Evolutionary conservation across 352 stramenopile genomes (phyloP).

Genomic region (Lagenidium sp.): DNA sequence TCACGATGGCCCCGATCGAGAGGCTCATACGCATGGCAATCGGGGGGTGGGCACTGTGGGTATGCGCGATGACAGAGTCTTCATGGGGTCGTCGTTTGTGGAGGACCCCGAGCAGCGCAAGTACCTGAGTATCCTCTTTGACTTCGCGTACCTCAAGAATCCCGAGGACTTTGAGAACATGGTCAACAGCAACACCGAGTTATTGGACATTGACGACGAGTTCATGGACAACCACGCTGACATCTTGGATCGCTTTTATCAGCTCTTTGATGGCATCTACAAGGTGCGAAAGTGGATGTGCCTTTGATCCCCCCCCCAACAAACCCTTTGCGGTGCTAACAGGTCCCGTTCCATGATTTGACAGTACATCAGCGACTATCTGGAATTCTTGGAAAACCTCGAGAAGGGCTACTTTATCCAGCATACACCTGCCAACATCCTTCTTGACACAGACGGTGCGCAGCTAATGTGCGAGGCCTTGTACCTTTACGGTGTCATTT

Average conservation of each 20-base stretch:
- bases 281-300: constrained; percentile 8
- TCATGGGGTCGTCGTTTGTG: constrained; percentile 78
- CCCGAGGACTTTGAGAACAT: constrained; percentile 92
- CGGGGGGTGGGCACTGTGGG: neutral
- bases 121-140: constrained; percentile 91
- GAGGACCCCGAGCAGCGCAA: constrained; percentile 87
- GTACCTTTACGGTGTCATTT: constrained; percentile 93
- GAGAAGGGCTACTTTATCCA: constrained; percentile 94
- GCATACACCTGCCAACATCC: constrained; percentile 91
- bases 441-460: constrained; percentile 90
- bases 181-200: constrained; percentile 84
- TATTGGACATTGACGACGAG: constrained; percentile 74
- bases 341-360: neutral
- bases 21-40: neutral
- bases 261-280: constrained; percentile 67
- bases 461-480: constrained; percentile 93
- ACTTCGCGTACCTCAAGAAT: constrained; percentile 94
- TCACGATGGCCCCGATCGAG: neutral
- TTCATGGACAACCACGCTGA: constrained; percentile 66
- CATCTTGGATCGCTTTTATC: constrained; percentile 68
- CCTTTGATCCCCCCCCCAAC: too few relatives aligned
- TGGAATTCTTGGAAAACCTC: constrained; percentile 89
- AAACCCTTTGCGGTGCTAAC: too few relatives aligned
- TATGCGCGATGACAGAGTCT: constrained; percentile 33
- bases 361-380: constrained; percentile 89